Evolutionary conservation across 805 yeast species (phyloP), one percentile per base, ranked within the genome.

Genomic region (Suhomyces sp.): DNA sequence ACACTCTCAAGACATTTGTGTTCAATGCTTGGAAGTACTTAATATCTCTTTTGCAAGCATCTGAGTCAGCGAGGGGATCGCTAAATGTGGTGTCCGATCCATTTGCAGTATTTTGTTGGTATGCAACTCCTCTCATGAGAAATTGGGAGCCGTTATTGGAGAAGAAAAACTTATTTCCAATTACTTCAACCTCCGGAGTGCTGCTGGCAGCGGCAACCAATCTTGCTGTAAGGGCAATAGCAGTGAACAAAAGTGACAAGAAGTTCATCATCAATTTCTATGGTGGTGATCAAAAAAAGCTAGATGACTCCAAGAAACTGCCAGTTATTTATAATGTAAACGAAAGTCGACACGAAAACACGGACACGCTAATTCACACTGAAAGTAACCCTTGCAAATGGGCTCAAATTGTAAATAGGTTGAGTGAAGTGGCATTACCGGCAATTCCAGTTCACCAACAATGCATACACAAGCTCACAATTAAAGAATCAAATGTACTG

Each of bases 1-100:
- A 68, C 5, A 68, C 67, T 48, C 73, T 56, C 44, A 68, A 54
- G n/a, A 63, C 60, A 39, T 68, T 68, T 35, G 73, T 68, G 48
- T 65, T 63, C 19, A 61, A 44, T 33, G 53, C 56, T 43, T 49
- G 51, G 38, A 68, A 57, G 45, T 63, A 67, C 39, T 60, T 47
- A 23, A 62, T 64, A 46, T 68, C 73, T 55, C 73, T 60, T 48
- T 65, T 57, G 53, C 73, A 68, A 17, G 70, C 56, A 11, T 46
- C 58, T 6, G 53, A 56, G 44, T 68, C 71, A 8, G 71, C 69
- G 29, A 68, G 58, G 19, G 73, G 73, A 46, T 68, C 72, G 9
- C 30, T 44, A 41, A 60, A 67, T 8, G 38, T 17, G 5, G 48
- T 21, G 11, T 39, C 25, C n/a, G 48, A 43, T 10, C 41, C 46